Conservation (phyloP, 176 grass and related monocot species). For the Otatea glauca region DNA sequence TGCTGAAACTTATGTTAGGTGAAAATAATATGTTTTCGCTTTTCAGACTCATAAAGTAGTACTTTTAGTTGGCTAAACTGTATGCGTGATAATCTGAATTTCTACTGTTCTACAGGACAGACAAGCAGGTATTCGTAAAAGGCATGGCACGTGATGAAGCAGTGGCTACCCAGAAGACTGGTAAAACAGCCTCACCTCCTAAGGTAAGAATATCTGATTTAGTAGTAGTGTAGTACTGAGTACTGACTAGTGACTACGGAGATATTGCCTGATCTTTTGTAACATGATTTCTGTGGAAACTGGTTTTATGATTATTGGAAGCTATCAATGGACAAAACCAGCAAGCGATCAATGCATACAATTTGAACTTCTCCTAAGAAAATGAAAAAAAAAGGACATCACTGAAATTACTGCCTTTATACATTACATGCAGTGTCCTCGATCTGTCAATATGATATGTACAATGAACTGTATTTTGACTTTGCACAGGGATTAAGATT, state of each 20-base stretch:
- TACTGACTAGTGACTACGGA: neutral
- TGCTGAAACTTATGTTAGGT: neutral
- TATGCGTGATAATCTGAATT: slow-evolving; percentile 20
- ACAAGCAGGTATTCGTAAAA: neutral
- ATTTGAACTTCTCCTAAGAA: neutral
- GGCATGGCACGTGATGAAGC: slow-evolving; percentile 76
- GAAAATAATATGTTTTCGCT: neutral
- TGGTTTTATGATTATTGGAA: neutral
- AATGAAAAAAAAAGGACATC: neutral
- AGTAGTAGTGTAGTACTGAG: neutral
- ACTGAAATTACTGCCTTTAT: slow-evolving; percentile 2
- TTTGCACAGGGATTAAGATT: too few species aligned
- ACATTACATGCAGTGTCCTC: neutral
- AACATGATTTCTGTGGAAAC: slow-evolving; percentile 10
- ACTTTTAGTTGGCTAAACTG: neutral
- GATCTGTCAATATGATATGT: neutral
- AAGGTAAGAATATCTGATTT: slow-evolving; percentile 60
- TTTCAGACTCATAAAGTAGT: slow-evolving; percentile 18
- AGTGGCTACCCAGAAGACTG: slow-evolving; percentile 62
- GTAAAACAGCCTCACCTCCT: slow-evolving; percentile 62
- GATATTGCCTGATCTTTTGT: neutral
- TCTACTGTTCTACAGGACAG: slow-evolving; percentile 28
- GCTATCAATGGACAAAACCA: neutral
- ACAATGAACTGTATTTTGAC: neutral
- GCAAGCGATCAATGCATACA: neutral